These are phyloP conservation scores for Iberis pinnata DNA, from an alignment of 345 rosid genomes.

Conservation along the genomic window DNA sequence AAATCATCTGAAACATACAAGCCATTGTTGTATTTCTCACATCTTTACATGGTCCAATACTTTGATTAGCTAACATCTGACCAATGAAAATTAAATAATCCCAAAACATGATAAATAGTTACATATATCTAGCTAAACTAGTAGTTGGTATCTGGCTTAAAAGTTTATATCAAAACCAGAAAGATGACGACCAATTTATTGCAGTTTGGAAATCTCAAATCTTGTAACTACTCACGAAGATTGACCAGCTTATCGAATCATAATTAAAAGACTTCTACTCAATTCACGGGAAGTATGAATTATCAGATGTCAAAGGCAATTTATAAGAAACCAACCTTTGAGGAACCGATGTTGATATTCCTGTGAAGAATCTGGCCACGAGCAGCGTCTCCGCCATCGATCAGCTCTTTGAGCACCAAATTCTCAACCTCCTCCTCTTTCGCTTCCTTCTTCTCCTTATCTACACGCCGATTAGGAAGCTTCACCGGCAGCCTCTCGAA, in stretches of 20 bases:
- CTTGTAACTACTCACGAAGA: too few relatives aligned
- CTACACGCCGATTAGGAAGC: background rate
- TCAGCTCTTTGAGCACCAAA: conserved; percentile 79
- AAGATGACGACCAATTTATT: background rate
- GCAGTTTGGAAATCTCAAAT: too few relatives aligned
- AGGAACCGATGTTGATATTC: conserved; percentile 52
- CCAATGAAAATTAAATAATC: background rate
- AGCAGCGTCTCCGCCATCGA: conserved; percentile 51
- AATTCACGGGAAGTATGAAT: too few relatives aligned
- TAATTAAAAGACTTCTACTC: too few relatives aligned
- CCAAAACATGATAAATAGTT: background rate
- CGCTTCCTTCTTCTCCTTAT: conserved; percentile 34
- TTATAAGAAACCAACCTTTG: conserved; percentile 53
- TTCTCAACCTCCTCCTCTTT: conserved; percentile 45
- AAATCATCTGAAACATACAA: conserved; percentile 1
- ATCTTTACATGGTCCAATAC: background rate
- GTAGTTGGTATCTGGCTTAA: background rate
- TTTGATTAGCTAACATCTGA: background rate
- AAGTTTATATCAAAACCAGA: background rate
- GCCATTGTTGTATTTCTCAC: background rate
- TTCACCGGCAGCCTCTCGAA: conserved; percentile 76
- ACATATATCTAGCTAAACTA: background rate
- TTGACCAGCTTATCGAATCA: background rate
- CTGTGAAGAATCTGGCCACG: conserved; percentile 76
- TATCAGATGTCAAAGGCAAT: background rate